Evolutionary conservation across 148 eudicot genomes (phyloP), one percentile per base, ranked within the genome.

Genomic region (Amaranthus palmeri): DNA sequence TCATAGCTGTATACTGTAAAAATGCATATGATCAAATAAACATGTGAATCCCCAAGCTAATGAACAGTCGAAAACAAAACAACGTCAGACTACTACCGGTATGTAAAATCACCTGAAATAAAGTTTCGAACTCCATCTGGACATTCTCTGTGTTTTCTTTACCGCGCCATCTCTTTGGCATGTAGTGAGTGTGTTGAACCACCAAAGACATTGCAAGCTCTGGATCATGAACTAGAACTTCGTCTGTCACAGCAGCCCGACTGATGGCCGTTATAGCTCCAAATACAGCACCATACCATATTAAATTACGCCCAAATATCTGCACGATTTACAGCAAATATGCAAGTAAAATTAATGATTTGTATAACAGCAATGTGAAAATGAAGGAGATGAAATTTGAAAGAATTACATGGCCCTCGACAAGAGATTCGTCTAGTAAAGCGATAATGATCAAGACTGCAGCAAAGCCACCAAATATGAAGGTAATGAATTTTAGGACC

Each of bases 281-380:
- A 76, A 95, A 91, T 55, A 95, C 93, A 76, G 98, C 98, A 77
- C 93, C 98, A 77, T 95, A 91, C 98, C 98, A 95, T 61, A 91
- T 86, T 78, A 95, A 80, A 72, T 95, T 95, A 69, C 93, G 97
- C 18, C 98, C 98, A 83, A 86, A 95, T 74, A 91, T 86, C 98
- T 95, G 90, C 79, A 82, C 65, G 6, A 41, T 57, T 71, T 18
- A 72, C 42, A 52, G n/a, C 65, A 60, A 73, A 41, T 25, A 12
- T 65, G 18, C 10, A 70, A 72, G 63, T 4, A 50, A 47, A 3
- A 63, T 10, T 51, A 9, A 55, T 61, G 13, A 40, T 52, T 50
- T 17, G 17, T 45, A 17, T 4, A 4, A 10, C 8, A 6, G 25
- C 10, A 11, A 36, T 5, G 45, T 50, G 15, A 4, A 3, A 3